Base-by-base conservation (phyloP, 371 early-diverging fungal species). In the Chytridium lagenaria region DNA sequence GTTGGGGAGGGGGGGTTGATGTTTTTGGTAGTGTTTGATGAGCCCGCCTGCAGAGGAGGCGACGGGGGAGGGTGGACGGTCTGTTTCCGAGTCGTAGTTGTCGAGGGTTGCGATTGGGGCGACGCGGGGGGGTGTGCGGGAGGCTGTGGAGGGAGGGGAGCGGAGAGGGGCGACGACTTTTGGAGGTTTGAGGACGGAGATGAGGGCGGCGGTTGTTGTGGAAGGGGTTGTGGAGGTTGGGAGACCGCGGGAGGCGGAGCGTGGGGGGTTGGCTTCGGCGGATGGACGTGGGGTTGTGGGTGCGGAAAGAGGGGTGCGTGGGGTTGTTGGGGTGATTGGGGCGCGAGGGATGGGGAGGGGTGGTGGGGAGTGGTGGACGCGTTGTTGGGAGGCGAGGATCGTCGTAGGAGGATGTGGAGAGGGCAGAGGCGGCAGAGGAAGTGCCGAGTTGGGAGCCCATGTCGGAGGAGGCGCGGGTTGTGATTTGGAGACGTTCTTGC, bases 31-130 rank as follows among this genome's bases (percentile, higher is more conserved):
- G 57, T 10, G 26, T 19, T 55, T 23, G 16, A 55, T 55, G 26
- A 30, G 23, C 26, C 57, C 49, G 49, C 57, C 57, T 7, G 57
- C 57, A 19, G 7, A 7, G 57, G 26, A 55, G 26, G 57, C 57
- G 26, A 55, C 57, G 26, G 57, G 57, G 16, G 57, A 55, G 15
- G 57, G 57, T 7, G 57, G 57, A 19, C 57, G 57, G 15, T 55
- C 57, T 10, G 57, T n/a, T n/a, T n/a, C n/a, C n/a, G n/a, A n/a
- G n/a, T n/a, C n/a, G n/a, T n/a, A n/a, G n/a, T n/a, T n/a, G n/a
- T n/a, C n/a, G n/a, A n/a, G n/a, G n/a, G n/a, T n/a, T n/a, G n/a
- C n/a, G n/a, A n/a, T 15, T 22, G 49, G 49, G 49, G 10, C 49
- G 49, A 15, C 49, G 49, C 15, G 10, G 49, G n/a, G n/a, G n/a